A percentile compares a stretch with the other conserved stretches of the same genome.
Conservation (phyloP, 1,139 yeast genomes). For the Taphrina communis region DNA sequence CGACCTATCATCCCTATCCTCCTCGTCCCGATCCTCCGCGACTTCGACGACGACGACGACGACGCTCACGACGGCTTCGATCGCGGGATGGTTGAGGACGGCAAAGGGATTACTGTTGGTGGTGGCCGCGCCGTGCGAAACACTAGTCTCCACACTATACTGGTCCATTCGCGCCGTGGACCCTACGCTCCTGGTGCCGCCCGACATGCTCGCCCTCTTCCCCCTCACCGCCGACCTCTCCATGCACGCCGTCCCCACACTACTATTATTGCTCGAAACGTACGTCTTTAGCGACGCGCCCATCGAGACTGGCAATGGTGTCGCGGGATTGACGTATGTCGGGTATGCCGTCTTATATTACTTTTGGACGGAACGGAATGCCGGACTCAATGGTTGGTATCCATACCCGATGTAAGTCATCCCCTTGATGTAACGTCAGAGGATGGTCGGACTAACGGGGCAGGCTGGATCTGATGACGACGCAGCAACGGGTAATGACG, state of each 20-base stretch:
- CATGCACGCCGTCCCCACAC: slow-evolving; percentile 37
- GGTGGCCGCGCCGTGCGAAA: slow-evolving; percentile 34
- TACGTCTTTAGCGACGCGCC: slow-evolving; percentile 26
- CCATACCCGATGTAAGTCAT: slow-evolving; percentile 30
- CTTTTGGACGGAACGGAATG: slow-evolving; percentile 33
- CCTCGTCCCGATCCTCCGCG: background rate
- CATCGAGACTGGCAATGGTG: slow-evolving; percentile 7
- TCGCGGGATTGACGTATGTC: slow-evolving; percentile 23
- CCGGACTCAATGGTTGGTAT: slow-evolving; percentile 33
- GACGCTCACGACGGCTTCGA: no score
- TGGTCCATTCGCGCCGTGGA: slow-evolving; percentile 24
- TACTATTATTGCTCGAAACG: slow-evolving; percentile 23
- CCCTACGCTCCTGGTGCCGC: slow-evolving; percentile 17
- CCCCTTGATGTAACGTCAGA: no score
- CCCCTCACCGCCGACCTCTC: slow-evolving; percentile 32
- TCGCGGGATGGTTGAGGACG: no score
- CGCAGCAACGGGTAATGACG: slow-evolving; percentile 20
- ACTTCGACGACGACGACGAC: no score
- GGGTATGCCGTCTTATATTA: slow-evolving; percentile 17
- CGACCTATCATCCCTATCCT: background rate
- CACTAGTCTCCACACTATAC: slow-evolving; percentile 20
- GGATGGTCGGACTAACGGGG: background rate
- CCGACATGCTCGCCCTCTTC: slow-evolving; percentile 14
- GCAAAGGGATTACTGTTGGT: slow-evolving; percentile 9
- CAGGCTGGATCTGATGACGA: slow-evolving; percentile 33